Evolutionary conservation across 1,284 basidiomycete species (phyloP).

Genomic region (Puccinia hordei): DNA sequence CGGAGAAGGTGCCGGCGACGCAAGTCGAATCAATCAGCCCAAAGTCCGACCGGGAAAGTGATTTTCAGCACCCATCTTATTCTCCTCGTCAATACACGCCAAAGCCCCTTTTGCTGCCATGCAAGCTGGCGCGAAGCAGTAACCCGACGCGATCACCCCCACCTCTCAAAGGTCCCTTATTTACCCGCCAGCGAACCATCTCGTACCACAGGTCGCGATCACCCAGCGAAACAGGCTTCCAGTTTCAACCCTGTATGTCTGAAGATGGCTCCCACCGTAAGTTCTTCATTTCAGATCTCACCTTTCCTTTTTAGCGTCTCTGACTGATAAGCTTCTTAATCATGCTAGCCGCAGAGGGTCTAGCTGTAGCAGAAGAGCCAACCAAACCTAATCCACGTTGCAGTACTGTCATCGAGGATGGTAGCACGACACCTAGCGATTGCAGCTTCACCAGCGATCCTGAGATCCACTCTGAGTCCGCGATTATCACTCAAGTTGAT

Average conservation of each 20-base stretch:
- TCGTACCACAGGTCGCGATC: not conserved
- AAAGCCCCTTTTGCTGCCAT: slow-evolving; percentile 28
- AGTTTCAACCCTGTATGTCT: not conserved
- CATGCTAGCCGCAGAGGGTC: not conserved
- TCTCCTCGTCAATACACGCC: slow-evolving; percentile 42
- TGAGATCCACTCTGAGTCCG: not conserved
- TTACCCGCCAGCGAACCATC: not conserved
- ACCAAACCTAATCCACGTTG: not conserved
- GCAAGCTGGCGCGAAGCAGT: slow-evolving; percentile 28
- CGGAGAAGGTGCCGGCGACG: not conserved
- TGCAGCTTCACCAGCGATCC: slow-evolving; percentile 15
- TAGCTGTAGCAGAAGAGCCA: not conserved
- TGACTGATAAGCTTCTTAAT: not conserved
- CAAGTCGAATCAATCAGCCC: not conserved
- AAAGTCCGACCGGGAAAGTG: not conserved
- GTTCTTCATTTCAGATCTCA: not conserved
- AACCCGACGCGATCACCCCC: slow-evolving; percentile 20
- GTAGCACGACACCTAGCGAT: slow-evolving; percentile 24
- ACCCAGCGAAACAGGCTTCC: not conserved
- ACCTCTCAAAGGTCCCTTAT: not conserved
- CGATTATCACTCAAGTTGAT: not conserved
- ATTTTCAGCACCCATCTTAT: not conserved
- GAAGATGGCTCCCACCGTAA: not conserved
- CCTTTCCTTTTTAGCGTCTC: not conserved
- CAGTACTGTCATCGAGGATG: not conserved